Evolutionary conservation across 208 protist genomes (phyloP), one percentile per base, ranked within the genome.

Genomic region (Trypanosoma congolense): DNA sequence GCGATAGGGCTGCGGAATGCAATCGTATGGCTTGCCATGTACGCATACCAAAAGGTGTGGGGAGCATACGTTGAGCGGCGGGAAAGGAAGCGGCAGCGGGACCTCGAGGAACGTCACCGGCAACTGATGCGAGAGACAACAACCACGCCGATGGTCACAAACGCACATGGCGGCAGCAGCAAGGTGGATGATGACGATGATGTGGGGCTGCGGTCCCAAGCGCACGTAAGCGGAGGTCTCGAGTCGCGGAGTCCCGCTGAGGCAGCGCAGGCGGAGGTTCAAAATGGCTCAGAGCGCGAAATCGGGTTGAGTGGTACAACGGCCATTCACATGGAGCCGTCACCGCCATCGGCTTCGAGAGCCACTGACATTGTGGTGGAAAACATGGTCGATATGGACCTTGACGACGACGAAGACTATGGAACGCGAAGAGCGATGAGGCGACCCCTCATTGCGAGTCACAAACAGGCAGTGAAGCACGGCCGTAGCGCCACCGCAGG

Each of bases 1-100:
- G 72, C 83, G 36, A 62, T 68, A 24, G 52, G 56, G 8, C 21
- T 82, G 44, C 58, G 70, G 24, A 57, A 74, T 31, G 25, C 19
- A 3, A 59, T 77, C 43, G 56, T 75, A 16, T 25, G 14, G 3
- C 45, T 31, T 59, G 38, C 2, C 6, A 54, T 42, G 46, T 45
- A 46, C 52, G 35, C 28, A 1, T 66, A 25, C 35, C 49, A 33
- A 36, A 36, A n/a, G 54, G 36, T 68, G 10, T 18, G 40, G 41
- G 40, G 30, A 2, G 14, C 60, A 19, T 72, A 61, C 40, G 43
- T 28, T 10, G 68, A 65, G 2, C 59, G 65, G 24, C 41, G 67
- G 10, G 30, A 57, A 35, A 35, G 38, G 8, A n/a, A 10, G 19
- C 70, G 61, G 19, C 63, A 70, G 33, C 47, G 53, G 6, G 48